A percentile compares a stretch with the other conserved stretches of the same genome.
Conservation (phyloP, 345 rosid species). For the Dipteronia sinensis region DNA sequence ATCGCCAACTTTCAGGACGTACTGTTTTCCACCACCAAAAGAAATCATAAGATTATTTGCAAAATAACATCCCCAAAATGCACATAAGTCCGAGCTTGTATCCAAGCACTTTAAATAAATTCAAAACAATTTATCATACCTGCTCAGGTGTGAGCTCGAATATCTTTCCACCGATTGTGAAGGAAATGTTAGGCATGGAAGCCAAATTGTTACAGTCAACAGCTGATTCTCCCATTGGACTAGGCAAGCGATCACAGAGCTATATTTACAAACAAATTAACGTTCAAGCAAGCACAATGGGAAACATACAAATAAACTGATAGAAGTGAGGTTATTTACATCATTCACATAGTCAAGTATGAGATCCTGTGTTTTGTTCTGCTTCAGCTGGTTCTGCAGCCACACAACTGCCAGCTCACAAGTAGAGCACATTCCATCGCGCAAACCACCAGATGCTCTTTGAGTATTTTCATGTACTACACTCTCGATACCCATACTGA, state of each 20-base stretch:
- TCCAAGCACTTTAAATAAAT: background rate
- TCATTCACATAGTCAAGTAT: slow-evolving; percentile 57
- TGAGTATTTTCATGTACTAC: slow-evolving; percentile 45
- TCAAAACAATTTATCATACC: slow-evolving; percentile 32
- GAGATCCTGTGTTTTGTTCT: slow-evolving; percentile 53
- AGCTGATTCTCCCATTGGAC: slow-evolving; percentile 73
- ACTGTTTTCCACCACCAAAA: slow-evolving; percentile 37
- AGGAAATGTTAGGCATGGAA: slow-evolving; percentile 64
- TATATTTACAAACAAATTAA: slow-evolving; percentile 23
- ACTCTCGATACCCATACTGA: slow-evolving; percentile 63
- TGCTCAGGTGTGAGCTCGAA: slow-evolving; percentile 61
- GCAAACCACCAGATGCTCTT: slow-evolving; percentile 30
- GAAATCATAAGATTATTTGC: background rate
- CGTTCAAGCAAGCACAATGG: slow-evolving; percentile 2
- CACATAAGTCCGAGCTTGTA: background rate
- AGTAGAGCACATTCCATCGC: slow-evolving; percentile 55
- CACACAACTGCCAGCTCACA: slow-evolving; percentile 77
- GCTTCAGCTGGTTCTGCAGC: slow-evolving; percentile 63
- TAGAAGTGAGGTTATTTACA: slow-evolving; percentile 26
- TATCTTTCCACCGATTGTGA: slow-evolving; percentile 57
- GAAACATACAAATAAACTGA: slow-evolving; percentile 10
- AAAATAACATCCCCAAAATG: background rate
- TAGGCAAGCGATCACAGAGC: slow-evolving; percentile 71
- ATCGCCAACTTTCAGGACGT: slow-evolving; percentile 64
- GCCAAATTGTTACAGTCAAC: slow-evolving; percentile 60